Evolutionary conservation across 441 rosid species (phyloP).

Genomic region (Geranium incanum): DNA sequence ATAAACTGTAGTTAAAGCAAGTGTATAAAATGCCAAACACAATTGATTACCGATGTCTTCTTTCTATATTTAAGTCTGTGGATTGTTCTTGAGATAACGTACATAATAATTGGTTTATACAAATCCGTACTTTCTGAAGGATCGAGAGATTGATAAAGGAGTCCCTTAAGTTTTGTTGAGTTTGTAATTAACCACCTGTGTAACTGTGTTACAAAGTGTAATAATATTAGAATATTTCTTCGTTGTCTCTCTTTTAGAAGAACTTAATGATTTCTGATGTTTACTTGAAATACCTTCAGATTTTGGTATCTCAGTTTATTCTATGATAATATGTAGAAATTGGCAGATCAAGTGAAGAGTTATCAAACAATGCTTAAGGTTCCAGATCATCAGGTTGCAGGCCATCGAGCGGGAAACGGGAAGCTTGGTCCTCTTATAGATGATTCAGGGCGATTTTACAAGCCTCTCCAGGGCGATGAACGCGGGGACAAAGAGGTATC

Average conservation of each 20-base stretch:
- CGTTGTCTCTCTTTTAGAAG: neutral
- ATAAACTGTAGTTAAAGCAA: neutral
- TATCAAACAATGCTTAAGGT: conserved; percentile 52
- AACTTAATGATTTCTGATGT: neutral
- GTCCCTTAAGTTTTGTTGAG: too few species aligned
- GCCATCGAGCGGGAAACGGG: conserved; percentile 62
- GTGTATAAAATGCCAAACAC: neutral
- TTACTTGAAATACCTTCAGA: too few species aligned
- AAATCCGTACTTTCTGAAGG: neutral
- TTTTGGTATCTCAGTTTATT: too few species aligned
- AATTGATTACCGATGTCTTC: neutral
- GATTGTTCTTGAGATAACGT: neutral
- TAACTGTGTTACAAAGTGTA: neutral
- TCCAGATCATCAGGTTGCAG: conserved; percentile 97
- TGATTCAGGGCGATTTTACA: conserved; percentile 77
- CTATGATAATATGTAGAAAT: neutral
- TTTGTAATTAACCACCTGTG: neutral
- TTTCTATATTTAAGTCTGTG: neutral
- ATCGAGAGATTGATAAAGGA: too few species aligned
- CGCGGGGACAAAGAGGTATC: conserved; percentile 65
- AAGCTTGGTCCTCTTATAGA: conserved; percentile 75
- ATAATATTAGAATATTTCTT: neutral
- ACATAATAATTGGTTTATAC: neutral
- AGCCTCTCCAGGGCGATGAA: conserved; percentile 67
- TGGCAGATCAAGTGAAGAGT: neutral